Conservation (phyloP, 106 monocot species). For the Dendrobium officinale region DNA sequence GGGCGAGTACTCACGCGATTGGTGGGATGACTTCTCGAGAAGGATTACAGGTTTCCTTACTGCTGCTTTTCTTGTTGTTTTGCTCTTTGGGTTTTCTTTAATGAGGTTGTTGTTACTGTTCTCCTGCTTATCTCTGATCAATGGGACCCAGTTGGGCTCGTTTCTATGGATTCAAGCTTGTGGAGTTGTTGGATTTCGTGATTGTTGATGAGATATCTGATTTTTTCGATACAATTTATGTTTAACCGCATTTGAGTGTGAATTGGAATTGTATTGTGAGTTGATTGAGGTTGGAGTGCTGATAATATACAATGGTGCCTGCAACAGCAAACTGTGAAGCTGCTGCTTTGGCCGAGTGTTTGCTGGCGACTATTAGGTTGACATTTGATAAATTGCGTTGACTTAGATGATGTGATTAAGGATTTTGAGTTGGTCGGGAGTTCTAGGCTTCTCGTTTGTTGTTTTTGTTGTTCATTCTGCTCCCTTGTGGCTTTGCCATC, state of each 20-base stretch:
- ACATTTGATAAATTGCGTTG: conserved; percentile 4
- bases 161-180: conserved; percentile 1
- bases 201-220: background rate
- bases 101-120: conserved; percentile 6
- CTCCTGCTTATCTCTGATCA: conserved; percentile 3
- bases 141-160: background rate
- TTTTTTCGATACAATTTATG: background rate
- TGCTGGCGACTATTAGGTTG: background rate
- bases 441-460: background rate
- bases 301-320: background rate
- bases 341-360: background rate
- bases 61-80: background rate
- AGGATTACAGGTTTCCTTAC: conserved; percentile 13
- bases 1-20: conserved; percentile 9
- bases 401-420: background rate
- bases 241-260: conserved; percentile 4
- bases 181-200: background rate
- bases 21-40: conserved; percentile 23
- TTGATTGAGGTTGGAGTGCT: background rate
- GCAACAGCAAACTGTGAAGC: background rate
- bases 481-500: background rate
- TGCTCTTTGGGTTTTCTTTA: conserved; percentile 3
- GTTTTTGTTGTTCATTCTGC: background rate
- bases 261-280: background rate
- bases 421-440: background rate